A percentile compares a stretch with the other conserved stretches of the same genome.
Evolutionary conservation across 2,329 filamentous ascomycete species (phyloP).

Genomic region (Penicillium sp.): DNA sequence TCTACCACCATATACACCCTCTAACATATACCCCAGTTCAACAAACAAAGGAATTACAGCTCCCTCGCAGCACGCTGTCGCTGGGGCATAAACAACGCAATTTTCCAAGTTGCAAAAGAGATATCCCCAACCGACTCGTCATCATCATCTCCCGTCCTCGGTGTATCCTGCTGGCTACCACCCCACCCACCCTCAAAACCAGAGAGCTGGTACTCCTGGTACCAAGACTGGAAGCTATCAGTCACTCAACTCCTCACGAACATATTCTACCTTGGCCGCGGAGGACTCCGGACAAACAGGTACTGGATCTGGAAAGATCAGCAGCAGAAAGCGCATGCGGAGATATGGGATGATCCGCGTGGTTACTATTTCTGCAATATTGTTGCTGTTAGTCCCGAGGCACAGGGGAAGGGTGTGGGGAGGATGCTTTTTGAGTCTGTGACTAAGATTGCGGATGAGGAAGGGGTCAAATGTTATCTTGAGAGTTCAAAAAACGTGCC

Average conservation of each 20-base stretch:
- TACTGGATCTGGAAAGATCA: conserved; percentile 76
- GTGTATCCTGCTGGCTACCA: conserved; percentile 73
- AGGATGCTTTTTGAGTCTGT: conserved; percentile 65
- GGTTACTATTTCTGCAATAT: conserved; percentile 80
- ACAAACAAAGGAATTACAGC: conserved; percentile 58
- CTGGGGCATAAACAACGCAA: conserved; percentile 72
- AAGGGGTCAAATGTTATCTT: conserved; percentile 67
- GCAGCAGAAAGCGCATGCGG: conserved; percentile 62
- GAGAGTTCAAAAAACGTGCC: conserved; percentile 68
- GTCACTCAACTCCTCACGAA: conserved; percentile 66
- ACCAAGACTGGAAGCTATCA: conserved; percentile 64
- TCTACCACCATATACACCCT: background rate
- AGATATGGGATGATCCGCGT: conserved; percentile 65
- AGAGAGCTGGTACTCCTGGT: conserved; percentile 64
- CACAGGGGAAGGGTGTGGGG: conserved; percentile 67
- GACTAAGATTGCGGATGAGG: conserved; percentile 62
- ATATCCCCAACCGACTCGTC: conserved; percentile 25
- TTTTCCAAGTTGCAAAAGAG: conserved; percentile 71
- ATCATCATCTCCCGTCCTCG: conserved; percentile 54
- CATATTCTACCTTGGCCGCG: conserved; percentile 61
- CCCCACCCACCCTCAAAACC: conserved; percentile 53
- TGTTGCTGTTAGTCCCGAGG: conserved; percentile 67
- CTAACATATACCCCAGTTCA: conserved; percentile 51
- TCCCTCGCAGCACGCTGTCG: conserved; percentile 66
- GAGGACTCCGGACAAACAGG: conserved; percentile 64